Conservation (phyloP, 2,329 filamentous ascomycete genomes). For the Neoascochyta sp. region DNA sequence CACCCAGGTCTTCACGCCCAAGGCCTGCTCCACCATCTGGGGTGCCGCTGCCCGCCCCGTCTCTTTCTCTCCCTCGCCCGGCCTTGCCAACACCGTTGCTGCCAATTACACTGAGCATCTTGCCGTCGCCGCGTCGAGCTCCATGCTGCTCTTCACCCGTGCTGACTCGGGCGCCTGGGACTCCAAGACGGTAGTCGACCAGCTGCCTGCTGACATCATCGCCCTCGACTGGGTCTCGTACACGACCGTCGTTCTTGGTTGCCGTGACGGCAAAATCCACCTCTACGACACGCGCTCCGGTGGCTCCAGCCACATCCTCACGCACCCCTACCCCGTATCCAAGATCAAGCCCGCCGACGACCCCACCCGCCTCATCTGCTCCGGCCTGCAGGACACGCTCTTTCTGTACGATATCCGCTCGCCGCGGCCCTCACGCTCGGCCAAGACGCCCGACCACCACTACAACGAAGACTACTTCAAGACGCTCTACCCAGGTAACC, state of each 20-base stretch:
- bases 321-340: constrained; percentile 22
- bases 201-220: constrained; percentile 26
- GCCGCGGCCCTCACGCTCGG: constrained; percentile 5
- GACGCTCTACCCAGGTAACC: constrained; percentile 5
- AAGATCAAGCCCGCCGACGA: constrained; percentile 25
- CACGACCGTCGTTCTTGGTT: constrained; percentile 30
- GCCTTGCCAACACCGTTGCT: constrained; percentile 12
- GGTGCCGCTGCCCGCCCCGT: constrained; percentile 21
- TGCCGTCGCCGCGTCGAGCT: constrained; percentile 29
- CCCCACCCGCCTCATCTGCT: constrained; percentile 23
- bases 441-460: constrained; percentile 7
- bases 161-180: constrained; percentile 21
- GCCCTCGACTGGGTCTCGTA: constrained; percentile 34
- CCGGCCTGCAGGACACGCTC: constrained; percentile 25
- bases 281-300: constrained; percentile 32
- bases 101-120: constrained; percentile 25
- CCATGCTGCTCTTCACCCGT: constrained; percentile 24
- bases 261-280: constrained; percentile 31
- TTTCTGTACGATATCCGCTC: constrained; percentile 33
- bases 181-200: constrained; percentile 4
- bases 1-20: constrained; percentile 27
- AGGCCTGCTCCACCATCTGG: constrained; percentile 25
- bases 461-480: constrained; percentile 17
- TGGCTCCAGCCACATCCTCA: constrained; percentile 22
- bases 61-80: constrained; percentile 9